phyloP scores from a whole-genome alignment of 1,284 basidiomycete genomes.

The Fomitopsis schrenkii region DNA sequence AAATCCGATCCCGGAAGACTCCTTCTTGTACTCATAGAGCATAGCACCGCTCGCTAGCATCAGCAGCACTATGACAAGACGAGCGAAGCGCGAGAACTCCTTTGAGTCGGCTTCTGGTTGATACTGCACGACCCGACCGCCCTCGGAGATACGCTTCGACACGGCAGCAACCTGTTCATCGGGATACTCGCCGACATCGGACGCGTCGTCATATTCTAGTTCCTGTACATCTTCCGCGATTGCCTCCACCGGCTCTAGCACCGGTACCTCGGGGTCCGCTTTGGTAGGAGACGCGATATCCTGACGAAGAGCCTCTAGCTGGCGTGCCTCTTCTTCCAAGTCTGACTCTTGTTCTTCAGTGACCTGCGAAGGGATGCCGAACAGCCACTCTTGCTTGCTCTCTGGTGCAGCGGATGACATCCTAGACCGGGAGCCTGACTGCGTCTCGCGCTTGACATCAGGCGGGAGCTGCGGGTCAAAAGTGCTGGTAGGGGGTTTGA shows the following conservation, averaged over 20 bases:
- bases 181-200: slow-evolving; percentile 10
- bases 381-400: background rate
- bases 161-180: slow-evolving; percentile 28
- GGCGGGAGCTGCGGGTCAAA: slow-evolving; percentile 58
- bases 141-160: slow-evolving; percentile 34
- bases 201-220: slow-evolving; percentile 18
- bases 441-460: slow-evolving; percentile 24
- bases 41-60: slow-evolving; percentile 37
- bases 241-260: background rate
- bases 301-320: slow-evolving; percentile 6
- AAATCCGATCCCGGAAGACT: slow-evolving; percentile 76
- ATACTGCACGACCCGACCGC: slow-evolving; percentile 20
- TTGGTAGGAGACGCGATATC: slow-evolving; percentile 8
- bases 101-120: slow-evolving; percentile 13
- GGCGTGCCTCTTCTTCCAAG: slow-evolving; percentile 4
- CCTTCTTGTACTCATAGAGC: slow-evolving; percentile 52
- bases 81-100: slow-evolving; percentile 23
- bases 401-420: slow-evolving; percentile 15
- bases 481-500: slow-evolving; percentile 28
- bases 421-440: slow-evolving; percentile 10
- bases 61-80: slow-evolving; percentile 36
- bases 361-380: slow-evolving; percentile 5
- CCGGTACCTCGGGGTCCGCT: slow-evolving; percentile 4
- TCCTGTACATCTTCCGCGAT: slow-evolving; percentile 17
- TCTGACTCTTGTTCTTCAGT: slow-evolving; percentile 17